Conservation (phyloP, 2,329 filamentous ascomycete species). For the Capronia americana region DNA sequence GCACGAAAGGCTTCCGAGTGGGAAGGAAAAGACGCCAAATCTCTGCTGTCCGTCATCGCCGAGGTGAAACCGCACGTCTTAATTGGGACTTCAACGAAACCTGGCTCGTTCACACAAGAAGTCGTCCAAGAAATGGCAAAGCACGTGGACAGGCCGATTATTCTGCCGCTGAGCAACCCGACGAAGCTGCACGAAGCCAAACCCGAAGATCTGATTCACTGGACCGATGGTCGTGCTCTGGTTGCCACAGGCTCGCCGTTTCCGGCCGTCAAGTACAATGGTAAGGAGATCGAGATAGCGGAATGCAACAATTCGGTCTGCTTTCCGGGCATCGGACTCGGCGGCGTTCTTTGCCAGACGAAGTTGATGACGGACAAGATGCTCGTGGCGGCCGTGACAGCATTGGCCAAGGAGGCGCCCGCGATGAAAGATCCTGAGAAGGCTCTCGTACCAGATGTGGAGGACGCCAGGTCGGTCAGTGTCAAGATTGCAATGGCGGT, state of each 20-base stretch:
- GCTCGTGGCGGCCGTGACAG: conserved; percentile 79
- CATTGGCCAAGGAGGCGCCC: conserved; percentile 73
- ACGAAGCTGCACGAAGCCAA: conserved; percentile 82
- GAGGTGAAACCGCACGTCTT: conserved; percentile 79
- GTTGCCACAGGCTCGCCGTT: conserved; percentile 87
- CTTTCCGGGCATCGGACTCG: conserved; percentile 86
- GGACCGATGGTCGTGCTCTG: conserved; percentile 78
- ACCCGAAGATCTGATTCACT: conserved; percentile 75
- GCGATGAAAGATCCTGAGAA: conserved; percentile 68
- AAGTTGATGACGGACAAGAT: conserved; percentile 74
- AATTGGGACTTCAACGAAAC: conserved; percentile 81
- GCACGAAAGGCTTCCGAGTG: conserved; percentile 61
- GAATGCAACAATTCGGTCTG: conserved; percentile 90
- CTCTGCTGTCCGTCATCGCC: conserved; percentile 71
- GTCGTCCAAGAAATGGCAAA: conserved; percentile 76
- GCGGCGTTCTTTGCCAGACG: conserved; percentile 73
- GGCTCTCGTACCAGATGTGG: conserved; percentile 77
- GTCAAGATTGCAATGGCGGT: conserved; percentile 78
- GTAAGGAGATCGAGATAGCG: conserved; percentile 65
- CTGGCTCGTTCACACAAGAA: conserved; percentile 76
- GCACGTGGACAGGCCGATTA: conserved; percentile 73
- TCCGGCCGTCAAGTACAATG: conserved; percentile 69
- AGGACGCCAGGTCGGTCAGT: conserved; percentile 75
- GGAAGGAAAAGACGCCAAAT: conserved; percentile 55
- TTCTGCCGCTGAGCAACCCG: conserved; percentile 84